Percentiles rank a stretch among this genome's conserved stretches.
phyloP scores from a whole-genome alignment of 2,329 filamentous ascomycete species.

The Didymella exigua region DNA sequence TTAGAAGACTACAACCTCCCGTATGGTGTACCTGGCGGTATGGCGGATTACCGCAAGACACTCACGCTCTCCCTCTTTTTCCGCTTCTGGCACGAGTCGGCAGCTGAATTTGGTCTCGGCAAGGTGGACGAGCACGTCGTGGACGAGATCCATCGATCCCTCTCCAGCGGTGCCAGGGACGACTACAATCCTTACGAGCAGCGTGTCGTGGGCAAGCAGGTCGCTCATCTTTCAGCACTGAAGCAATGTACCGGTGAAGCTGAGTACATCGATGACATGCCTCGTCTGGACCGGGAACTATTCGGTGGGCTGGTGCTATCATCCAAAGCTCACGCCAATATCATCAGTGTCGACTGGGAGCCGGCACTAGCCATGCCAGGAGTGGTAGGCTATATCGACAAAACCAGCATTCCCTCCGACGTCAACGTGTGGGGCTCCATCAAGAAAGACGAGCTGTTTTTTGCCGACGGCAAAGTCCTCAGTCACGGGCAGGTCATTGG shows the following conservation, averaged over 20 bases:
- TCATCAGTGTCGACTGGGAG: slow-evolving; percentile 76
- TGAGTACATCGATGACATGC: slow-evolving; percentile 94
- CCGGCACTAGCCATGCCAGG: slow-evolving; percentile 83
- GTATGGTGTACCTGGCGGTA: slow-evolving; percentile 90
- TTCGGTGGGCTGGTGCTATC: slow-evolving; percentile 88
- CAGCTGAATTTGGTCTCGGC: slow-evolving; percentile 63
- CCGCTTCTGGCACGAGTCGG: slow-evolving; percentile 90
- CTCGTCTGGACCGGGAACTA: slow-evolving; percentile 80
- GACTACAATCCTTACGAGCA: slow-evolving; percentile 78
- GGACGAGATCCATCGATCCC: slow-evolving; percentile 78
- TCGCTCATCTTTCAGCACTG: slow-evolving; percentile 83
- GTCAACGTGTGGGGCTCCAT: slow-evolving; percentile 94
- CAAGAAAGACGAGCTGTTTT: slow-evolving; percentile 80
- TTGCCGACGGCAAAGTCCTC: slow-evolving; percentile 84
- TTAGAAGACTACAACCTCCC: slow-evolving; percentile 82
- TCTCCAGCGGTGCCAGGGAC: slow-evolving; percentile 81
- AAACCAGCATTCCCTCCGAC: slow-evolving; percentile 75
- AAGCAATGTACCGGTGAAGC: slow-evolving; percentile 94
- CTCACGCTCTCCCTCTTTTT: slow-evolving; percentile 93
- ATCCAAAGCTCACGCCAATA: slow-evolving; percentile 82
- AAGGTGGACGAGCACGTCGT: slow-evolving; percentile 73
- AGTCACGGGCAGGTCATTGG: slow-evolving; percentile 91
- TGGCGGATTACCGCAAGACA: slow-evolving; percentile 93
- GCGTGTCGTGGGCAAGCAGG: slow-evolving; percentile 80
- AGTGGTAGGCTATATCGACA: slow-evolving; percentile 83